Conservation (phyloP, 495 filamentous ascomycete genomes). For the Talaromyces liani region DNA sequence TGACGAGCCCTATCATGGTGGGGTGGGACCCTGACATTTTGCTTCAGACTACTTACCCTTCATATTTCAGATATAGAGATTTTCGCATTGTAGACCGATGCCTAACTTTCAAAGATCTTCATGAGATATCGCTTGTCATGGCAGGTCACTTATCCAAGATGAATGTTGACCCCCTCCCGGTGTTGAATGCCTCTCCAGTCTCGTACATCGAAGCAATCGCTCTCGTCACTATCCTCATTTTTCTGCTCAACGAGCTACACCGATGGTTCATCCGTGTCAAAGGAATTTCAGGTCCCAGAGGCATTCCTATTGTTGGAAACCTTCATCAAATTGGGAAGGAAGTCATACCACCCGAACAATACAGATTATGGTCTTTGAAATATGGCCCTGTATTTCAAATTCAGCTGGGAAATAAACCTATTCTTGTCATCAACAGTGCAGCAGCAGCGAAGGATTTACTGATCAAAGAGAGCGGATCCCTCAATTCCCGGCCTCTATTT, state of each 20-base stretch:
- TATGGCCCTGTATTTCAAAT: slow-evolving; percentile 2
- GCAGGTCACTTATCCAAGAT: neutral
- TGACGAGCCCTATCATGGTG: neutral
- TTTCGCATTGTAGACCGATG: neutral
- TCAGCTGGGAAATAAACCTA: slow-evolving; percentile 1
- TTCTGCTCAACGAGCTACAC: neutral
- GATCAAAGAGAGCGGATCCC: neutral
- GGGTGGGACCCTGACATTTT: neutral
- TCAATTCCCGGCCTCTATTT: slow-evolving; percentile 2
- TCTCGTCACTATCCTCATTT: neutral
- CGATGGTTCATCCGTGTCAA: slow-evolving; percentile 3
- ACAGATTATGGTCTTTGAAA: slow-evolving; percentile 3
- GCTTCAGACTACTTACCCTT: neutral
- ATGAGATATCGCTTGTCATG: neutral
- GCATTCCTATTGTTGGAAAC: slow-evolving; percentile 48
- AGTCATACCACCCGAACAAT: neutral
- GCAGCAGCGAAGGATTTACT: neutral
- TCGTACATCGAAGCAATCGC: neutral
- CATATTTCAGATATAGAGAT: neutral
- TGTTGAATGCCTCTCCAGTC: neutral
- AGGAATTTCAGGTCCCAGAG: slow-evolving; percentile 18
- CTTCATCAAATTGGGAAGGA: slow-evolving; percentile 41
- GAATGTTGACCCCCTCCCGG: neutral
- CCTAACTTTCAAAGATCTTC: neutral
- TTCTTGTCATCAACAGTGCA: slow-evolving; percentile 2